Conservation (phyloP, 495 filamentous ascomycete genomes). For the Parathielavia appendiculata region DNA sequence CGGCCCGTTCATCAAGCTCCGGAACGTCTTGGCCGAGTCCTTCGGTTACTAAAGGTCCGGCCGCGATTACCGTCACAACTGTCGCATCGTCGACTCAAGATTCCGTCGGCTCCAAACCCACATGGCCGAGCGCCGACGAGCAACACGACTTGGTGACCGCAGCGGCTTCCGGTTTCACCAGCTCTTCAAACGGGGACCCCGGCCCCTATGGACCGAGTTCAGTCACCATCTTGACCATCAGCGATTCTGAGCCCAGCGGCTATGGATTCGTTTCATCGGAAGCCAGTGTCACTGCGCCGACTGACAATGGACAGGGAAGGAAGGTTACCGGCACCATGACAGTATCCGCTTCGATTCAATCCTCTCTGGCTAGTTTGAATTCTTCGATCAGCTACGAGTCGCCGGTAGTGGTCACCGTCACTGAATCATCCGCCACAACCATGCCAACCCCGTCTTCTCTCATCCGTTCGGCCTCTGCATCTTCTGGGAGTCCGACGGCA, state of each 20-base stretch:
- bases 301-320: too few species aligned
- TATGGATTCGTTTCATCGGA: neutral
- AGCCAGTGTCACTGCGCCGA: too few species aligned
- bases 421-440: constrained; percentile 3
- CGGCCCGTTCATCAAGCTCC: neutral
- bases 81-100: too few species aligned
- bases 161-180: neutral
- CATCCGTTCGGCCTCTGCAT: neutral
- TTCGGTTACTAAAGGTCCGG: too few species aligned
- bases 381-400: neutral
- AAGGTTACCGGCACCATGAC: too few species aligned
- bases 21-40: neutral
- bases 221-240: neutral
- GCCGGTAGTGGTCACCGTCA: constrained; percentile 11
- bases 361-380: too few species aligned
- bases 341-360: too few species aligned
- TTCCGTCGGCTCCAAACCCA: too few species aligned
- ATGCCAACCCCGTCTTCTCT: constrained; percentile 4
- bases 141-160: neutral
- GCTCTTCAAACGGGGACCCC: neutral
- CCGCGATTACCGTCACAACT: too few species aligned
- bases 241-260: neutral
- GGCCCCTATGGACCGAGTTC: neutral
- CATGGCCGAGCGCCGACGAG: too few species aligned
- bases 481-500: neutral